Evolutionary conservation across 2,329 filamentous ascomycete species (phyloP), one percentile per base, ranked within the genome.

Genomic region (Rutstroemia sp.): DNA sequence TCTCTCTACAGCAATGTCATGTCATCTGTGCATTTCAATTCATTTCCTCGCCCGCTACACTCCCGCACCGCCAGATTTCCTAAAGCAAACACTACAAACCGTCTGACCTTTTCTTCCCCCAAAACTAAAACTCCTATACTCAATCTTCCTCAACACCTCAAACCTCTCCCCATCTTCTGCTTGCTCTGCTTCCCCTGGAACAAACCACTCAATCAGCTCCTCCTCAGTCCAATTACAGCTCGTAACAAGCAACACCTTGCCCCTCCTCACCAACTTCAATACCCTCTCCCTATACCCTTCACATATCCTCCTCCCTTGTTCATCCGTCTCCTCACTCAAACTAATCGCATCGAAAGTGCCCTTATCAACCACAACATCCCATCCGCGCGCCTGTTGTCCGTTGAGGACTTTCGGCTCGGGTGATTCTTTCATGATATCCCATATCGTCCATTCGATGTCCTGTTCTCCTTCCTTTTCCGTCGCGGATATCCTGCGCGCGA

Each of bases 171-270:
- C 37, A 19, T 42, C 7, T 19, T 9, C 9, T 54, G 62, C 60
- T 16, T 58, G 71, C 2, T 71, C 75, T 51, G 79, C 83, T 37
- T 63, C 60, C 19, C 58, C 71, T 3, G 71, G 75, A 50, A 79
- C 83, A 69, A 97, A 94, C 91, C 92, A 97, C 16, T 73, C 73
- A 58, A 79, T 76, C 65, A 99, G 73, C 75, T 99, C 94, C 42
- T 84, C 81, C 74, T 94, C 91, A 1, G 92, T 97, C 94, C 94
- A 99, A 73, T 99, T 99, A 71, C 94, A 99, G 72, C 91, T 96
- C 54, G 94, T 97, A 54, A 99, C 82, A 58, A 96, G 72, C 64
- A 97, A 81, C 23, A 89, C 76, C 0, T 89, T 89, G 1, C 85
- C 86, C 1, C 73, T 74, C 64, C 82, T 83, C 51, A 97, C 79